Conservation (phyloP, 805 yeast species). For the Lachancea kluyveri region DNA sequence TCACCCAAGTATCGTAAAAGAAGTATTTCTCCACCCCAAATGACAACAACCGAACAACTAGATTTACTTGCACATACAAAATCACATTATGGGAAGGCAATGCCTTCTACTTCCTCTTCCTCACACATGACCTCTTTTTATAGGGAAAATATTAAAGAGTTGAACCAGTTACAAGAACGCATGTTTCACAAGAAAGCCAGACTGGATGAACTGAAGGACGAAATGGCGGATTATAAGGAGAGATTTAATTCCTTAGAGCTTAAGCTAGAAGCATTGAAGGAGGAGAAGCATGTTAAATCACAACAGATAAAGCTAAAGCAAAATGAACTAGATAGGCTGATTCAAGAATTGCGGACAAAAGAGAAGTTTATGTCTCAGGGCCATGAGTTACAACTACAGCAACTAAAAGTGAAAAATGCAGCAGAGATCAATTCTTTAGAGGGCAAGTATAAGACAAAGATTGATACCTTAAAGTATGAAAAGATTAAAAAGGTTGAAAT, state of each 20-base stretch:
- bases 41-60: slow-evolving; percentile 5
- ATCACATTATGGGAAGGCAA: slow-evolving; percentile 1
- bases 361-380: slow-evolving; percentile 22
- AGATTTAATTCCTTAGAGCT: slow-evolving; percentile 19
- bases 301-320: slow-evolving; percentile 28
- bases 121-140: slow-evolving; percentile 26
- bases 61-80: slow-evolving; percentile 5
- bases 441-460: slow-evolving; percentile 30
- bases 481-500: slow-evolving; percentile 30
- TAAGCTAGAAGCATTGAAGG: slow-evolving; percentile 24
- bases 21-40: slow-evolving; percentile 7
- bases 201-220: slow-evolving; percentile 22
- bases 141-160: slow-evolving; percentile 26
- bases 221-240: slow-evolving; percentile 14
- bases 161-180: slow-evolving; percentile 24
- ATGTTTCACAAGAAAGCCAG: slow-evolving; percentile 21
- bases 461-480: slow-evolving; percentile 34
- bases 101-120: too few relatives aligned
- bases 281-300: slow-evolving; percentile 20
- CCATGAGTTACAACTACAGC: slow-evolving; percentile 31
- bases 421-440: slow-evolving; percentile 32
- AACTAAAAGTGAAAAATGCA: slow-evolving; percentile 32
- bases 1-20: slow-evolving; percentile 16
- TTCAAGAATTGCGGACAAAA: slow-evolving; percentile 23
- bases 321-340: slow-evolving; percentile 28